Percentiles rank a stretch among this genome's conserved stretches.
Conservation (phyloP, 2,329 filamentous ascomycete species). For the Hymenoscyphus albidus region DNA sequence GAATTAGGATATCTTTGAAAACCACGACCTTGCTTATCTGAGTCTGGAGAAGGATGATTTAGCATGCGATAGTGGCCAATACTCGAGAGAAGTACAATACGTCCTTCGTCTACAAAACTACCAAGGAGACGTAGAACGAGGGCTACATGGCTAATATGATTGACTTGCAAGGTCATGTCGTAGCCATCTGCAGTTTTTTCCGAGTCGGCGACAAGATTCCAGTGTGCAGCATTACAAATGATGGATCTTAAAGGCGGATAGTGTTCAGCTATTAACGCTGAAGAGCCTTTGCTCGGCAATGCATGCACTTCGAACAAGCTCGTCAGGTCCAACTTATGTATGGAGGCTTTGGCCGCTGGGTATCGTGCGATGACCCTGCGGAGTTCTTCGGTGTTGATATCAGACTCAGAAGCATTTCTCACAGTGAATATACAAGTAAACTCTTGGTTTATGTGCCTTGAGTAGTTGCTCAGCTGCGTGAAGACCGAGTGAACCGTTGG, state of each 20-base stretch:
- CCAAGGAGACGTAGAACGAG: slow-evolving; percentile 38
- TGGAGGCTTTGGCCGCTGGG: slow-evolving; percentile 28
- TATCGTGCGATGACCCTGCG: slow-evolving; percentile 22
- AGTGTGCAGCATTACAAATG: slow-evolving; percentile 41
- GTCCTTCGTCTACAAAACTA: slow-evolving; percentile 21
- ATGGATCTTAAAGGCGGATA: slow-evolving; percentile 37
- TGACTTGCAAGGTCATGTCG: slow-evolving; percentile 40
- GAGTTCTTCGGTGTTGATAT: slow-evolving; percentile 32
- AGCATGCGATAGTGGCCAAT: slow-evolving; percentile 38
- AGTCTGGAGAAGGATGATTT: slow-evolving; percentile 35
- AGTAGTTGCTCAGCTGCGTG: slow-evolving; percentile 31
- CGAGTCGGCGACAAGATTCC: slow-evolving; percentile 35
- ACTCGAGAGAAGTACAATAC: slow-evolving; percentile 31
- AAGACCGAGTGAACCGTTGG: slow-evolving; percentile 38
- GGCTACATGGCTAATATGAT: slow-evolving; percentile 39
- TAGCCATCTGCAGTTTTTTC: slow-evolving; percentile 37
- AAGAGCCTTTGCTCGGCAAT: slow-evolving; percentile 33
- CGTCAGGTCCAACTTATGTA: slow-evolving; percentile 38
- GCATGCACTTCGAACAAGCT: slow-evolving; percentile 35
- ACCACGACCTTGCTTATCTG: slow-evolving; percentile 38
- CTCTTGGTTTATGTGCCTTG: slow-evolving; percentile 21
- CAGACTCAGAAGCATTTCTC: slow-evolving; percentile 29
- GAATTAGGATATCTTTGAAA: slow-evolving; percentile 43
- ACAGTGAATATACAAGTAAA: slow-evolving; percentile 33
- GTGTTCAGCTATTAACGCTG: slow-evolving; percentile 31